These are phyloP conservation scores for Dactylis glomerata DNA, from an alignment of 176 grass and related monocot genomes.

Conservation along the genomic window DNA sequence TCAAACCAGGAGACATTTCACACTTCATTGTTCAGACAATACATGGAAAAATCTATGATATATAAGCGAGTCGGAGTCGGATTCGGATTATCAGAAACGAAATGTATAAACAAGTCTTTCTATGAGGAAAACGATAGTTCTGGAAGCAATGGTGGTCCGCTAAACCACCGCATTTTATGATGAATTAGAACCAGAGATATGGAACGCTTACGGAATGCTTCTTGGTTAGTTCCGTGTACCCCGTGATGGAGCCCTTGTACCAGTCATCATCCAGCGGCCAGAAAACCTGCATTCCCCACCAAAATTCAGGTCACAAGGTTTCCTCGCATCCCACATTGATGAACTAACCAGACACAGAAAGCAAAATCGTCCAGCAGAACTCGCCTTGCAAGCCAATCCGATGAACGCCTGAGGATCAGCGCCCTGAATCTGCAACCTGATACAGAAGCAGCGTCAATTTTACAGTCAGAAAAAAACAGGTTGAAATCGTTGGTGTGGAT, in stretches of 20 bases:
- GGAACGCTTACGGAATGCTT: conserved; percentile 66
- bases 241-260: conserved; percentile 76
- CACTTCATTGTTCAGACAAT: conserved; percentile 1
- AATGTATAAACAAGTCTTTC: neutral
- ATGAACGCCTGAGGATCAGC: conserved; percentile 55
- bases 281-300: conserved; percentile 58
- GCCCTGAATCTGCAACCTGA: conserved; percentile 66
- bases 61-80: no score
- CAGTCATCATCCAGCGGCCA: conserved; percentile 95
- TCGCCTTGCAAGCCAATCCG: conserved; percentile 83
- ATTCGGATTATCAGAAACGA: neutral
- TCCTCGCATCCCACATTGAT: neutral
- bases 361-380: neutral
- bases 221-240: conserved; percentile 54
- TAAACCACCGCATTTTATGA: neutral
- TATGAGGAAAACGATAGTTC: neutral
- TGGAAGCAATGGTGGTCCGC: neutral
- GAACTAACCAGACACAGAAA: neutral
- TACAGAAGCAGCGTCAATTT: conserved; percentile 25
- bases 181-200: neutral
- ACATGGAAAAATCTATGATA: no score
- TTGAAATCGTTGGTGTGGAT: neutral
- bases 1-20: neutral
- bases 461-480: neutral
- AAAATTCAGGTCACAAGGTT: conserved; percentile 4